Base-by-base conservation (phyloP, 345 rosid genomes). In the Nephelium lappaceum region DNA sequence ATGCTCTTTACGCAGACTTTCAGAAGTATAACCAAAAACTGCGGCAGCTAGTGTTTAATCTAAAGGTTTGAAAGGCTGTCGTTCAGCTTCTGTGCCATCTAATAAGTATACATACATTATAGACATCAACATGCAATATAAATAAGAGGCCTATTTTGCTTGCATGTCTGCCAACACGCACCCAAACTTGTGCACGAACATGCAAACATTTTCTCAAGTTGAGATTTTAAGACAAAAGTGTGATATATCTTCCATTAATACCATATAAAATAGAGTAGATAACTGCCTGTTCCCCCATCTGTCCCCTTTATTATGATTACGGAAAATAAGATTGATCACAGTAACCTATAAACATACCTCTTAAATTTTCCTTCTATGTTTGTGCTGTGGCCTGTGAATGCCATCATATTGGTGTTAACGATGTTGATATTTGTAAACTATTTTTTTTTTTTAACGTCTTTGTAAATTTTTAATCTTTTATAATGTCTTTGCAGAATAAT, bases 21-120 rank as follows among this genome's bases (percentile, higher is more conserved):
- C 96, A 92, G 74, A 96, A 96, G 79, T 96, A 94, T 76, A 96
- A 94, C 83, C 97, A 93, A 78, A 93, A 93, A 84, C 41, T 96
- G 93, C 88, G 99, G 75, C 89, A 91, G 78, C 82, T 96, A 70
- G 83, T 81, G 72, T 96, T 91, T 85, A 96, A 96, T 90, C 92
- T 96, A 81, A 94, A 88, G 98, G 98, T 93, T 67, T 53, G 88
- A 45, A 77, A 45, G 73, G 72, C 64, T 51, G 21, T 62, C 39
- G 43, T 58, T 76, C 41, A 6, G 43, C 65, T 19, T 71, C 5
- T 80, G 23, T 31, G 11, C 42, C 2, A 16, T 36, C 2, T 47
- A 69, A 69, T 39, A 24, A 42, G 25, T 61, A 57, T 67, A 12
- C 62, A 38, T 7, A 9, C 5, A 47, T 8, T 57, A 6, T 57